Evolutionary conservation across 352 stramenopile species (phyloP), one percentile per base, ranked within the genome.

Genomic region (Nothophytophthora sp.): DNA sequence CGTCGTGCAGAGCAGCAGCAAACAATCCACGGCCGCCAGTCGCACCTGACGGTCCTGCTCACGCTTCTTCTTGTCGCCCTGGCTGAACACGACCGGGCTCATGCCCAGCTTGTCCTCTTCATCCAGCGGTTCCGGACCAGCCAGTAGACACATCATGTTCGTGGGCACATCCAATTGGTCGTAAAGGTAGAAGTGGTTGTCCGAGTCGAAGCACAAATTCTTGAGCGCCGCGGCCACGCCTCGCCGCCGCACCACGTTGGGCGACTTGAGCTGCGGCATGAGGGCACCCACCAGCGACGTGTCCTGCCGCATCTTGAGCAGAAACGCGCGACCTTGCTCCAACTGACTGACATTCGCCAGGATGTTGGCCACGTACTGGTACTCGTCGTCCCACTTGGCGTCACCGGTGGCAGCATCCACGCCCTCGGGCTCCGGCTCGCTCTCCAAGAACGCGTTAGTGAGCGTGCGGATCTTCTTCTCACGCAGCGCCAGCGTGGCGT

Each of bases 151-250:
- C 51, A 86, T 80, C 60, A 92, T 75, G 57, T 92, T 84, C n/a
- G 70, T 82, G 20, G 83, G 78, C 10, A 95, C 61, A 47, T 95
- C 83, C 42, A 95, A 45, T 46, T 92, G 81, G 44, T 95, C 84
- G 61, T 92, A 95, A 20, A 95, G 63, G 50, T 88, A 92, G 45
- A 95, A 95, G 60, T 95, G 84, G 57, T 88, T 92, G 65, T 95
- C 83, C 30, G 78, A 76, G 73, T 95, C 83, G 52, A 95, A 95
- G 67, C 82, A 92, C 47, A 95, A 60, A 64, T 95, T 95, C 55
- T 87, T 87, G 18, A 93, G 50, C 5, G 76, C 67, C 40, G 79
- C 69, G 4, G 76, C 55, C 33, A 92, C 68, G 33, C 85, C 85
- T 39, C 81, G 85, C 39, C 85, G 83, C 41, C 85, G 82, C 39